Evolutionary conservation across 441 rosid species (phyloP).

Genomic region (Brassica hybrid): DNA sequence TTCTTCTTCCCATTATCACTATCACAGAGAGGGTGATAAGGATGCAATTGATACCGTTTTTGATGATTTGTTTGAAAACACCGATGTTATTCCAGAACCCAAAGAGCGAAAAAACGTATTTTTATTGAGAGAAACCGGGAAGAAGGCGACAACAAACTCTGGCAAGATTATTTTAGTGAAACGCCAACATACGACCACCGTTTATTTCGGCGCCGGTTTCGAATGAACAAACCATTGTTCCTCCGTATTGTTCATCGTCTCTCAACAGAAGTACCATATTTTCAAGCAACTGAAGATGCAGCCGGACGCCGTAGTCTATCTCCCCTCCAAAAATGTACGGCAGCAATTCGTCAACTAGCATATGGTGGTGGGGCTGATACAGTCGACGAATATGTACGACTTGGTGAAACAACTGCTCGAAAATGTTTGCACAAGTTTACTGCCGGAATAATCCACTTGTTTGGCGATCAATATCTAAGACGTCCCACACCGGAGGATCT

Average conservation of each 20-base stretch:
- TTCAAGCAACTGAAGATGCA: not conserved
- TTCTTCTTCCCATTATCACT: not conserved
- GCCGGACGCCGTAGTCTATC: not conserved
- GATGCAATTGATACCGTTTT: not conserved
- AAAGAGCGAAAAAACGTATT: not conserved
- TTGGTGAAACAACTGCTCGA: too few relatives aligned
- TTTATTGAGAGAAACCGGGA: not conserved
- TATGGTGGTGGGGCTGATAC: not conserved
- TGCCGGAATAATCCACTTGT: too few relatives aligned
- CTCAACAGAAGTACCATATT: not conserved
- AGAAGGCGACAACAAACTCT: not conserved
- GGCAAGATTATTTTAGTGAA: not conserved
- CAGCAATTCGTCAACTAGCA: not conserved
- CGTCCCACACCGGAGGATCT: too few relatives aligned
- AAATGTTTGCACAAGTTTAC: too few relatives aligned
- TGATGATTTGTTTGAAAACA: not conserved
- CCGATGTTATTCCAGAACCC: not conserved
- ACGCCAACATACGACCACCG: not conserved
- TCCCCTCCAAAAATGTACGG: not conserved
- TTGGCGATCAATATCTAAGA: too few relatives aligned
- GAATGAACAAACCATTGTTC: not conserved
- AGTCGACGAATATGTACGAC: too few relatives aligned
- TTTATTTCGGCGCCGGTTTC: not conserved
- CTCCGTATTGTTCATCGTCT: not conserved
- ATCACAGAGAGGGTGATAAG: not conserved